Conservation (phyloP, 1,284 basidiomycete genomes). For the Fomitopsis schrenkii region DNA sequence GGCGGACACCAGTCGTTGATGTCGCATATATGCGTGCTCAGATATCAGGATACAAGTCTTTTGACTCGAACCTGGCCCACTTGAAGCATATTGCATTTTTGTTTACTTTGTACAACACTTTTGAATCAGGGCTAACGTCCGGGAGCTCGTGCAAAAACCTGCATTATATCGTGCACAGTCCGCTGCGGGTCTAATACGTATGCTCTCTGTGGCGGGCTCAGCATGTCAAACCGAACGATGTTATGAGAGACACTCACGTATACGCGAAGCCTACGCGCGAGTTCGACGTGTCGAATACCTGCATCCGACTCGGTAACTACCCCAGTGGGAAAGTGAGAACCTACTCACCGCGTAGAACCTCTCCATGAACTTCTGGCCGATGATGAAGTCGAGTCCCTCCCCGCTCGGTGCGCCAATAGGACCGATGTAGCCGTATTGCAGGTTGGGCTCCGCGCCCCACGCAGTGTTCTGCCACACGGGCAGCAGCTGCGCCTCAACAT, state of each 20-base stretch:
- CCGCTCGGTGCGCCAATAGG: slow-evolving; percentile 21
- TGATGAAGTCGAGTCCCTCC: slow-evolving; percentile 27
- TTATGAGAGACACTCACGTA: background rate
- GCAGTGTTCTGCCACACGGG: slow-evolving; percentile 32
- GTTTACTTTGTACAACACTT: too few relatives aligned
- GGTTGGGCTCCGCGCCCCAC: slow-evolving; percentile 32
- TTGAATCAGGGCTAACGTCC: too few relatives aligned
- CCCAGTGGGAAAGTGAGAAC: too few relatives aligned
- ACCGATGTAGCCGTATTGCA: slow-evolving; percentile 42
- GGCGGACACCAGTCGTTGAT: slow-evolving; percentile 5
- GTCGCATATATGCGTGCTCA: slow-evolving; percentile 27
- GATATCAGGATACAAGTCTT: too few relatives aligned
- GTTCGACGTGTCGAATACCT: slow-evolving; percentile 5
- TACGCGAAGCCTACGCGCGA: slow-evolving; percentile 2
- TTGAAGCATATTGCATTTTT: too few relatives aligned
- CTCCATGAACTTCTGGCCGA: slow-evolving; percentile 9
- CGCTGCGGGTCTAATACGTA: background rate
- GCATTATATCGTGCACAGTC: background rate
- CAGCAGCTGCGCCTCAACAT: slow-evolving; percentile 41
- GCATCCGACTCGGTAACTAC: too few relatives aligned
- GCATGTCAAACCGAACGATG: background rate
- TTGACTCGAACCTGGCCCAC: too few relatives aligned
- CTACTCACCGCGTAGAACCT: slow-evolving; percentile 5
- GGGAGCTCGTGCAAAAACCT: too few relatives aligned
- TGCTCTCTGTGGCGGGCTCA: background rate